phyloP scores from a whole-genome alignment of 106 monocot genomes.

The Dendrobium huoshanense region DNA sequence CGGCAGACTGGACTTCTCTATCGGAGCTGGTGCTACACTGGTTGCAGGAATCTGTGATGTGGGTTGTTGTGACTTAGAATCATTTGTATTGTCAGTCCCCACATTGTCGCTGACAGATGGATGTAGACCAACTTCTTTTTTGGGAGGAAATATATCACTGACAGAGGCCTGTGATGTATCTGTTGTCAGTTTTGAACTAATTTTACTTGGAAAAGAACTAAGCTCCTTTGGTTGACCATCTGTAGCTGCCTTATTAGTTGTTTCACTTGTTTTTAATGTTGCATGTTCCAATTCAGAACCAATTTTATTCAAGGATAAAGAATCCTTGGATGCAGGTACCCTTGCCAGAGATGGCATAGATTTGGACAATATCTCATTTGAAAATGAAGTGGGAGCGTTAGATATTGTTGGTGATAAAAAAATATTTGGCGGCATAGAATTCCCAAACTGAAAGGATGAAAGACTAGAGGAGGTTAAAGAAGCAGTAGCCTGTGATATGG shows the following conservation, averaged over 20 bases:
- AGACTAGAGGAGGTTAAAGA: not conserved
- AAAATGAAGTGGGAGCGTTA: slow-evolving; percentile 4
- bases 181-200: not conserved
- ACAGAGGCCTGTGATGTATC: not conserved
- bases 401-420: slow-evolving; percentile 7
- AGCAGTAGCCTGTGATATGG: not conserved
- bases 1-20: not conserved
- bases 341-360: slow-evolving; percentile 8
- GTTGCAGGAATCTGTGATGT: slow-evolving; percentile 13
- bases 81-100: not conserved
- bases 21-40: not conserved
- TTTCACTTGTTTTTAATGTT: slow-evolving; percentile 1
- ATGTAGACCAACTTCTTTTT: not conserved
- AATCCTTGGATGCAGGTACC: slow-evolving; percentile 1
- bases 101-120: not conserved
- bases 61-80: slow-evolving; percentile 14
- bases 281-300: slow-evolving; percentile 13
- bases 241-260: not conserved
- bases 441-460: slow-evolving; percentile 7
- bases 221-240: not conserved
- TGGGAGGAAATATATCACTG: not conserved
- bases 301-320: slow-evolving; percentile 7
- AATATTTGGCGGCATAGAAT: not conserved
- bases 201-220: not conserved
- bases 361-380: slow-evolving; percentile 1